Percentiles rank a stretch among this genome's conserved stretches.
These are phyloP conservation scores for Monosporozyma aerobia DNA, from an alignment of 805 yeast species.

Conservation along the genomic window DNA sequence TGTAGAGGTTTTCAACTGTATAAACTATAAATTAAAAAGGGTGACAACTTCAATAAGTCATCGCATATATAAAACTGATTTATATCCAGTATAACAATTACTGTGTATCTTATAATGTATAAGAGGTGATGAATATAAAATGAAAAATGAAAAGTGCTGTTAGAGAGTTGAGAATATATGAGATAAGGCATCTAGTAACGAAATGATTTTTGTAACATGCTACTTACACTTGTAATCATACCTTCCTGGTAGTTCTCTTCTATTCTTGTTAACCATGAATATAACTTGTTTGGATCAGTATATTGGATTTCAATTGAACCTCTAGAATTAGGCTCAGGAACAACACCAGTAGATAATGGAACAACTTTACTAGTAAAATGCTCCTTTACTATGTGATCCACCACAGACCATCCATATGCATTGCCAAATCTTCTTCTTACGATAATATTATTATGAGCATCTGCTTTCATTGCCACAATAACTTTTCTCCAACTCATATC, in stretches of 20 bases:
- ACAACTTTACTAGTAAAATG: conserved; percentile 37
- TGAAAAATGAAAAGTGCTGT: neutral
- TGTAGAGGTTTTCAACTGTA: conserved; percentile 9
- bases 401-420: conserved; percentile 78
- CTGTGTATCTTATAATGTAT: neutral
- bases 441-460: conserved; percentile 88
- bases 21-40: no score
- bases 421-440: conserved; percentile 82
- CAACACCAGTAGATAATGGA: neutral
- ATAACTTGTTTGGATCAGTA: conserved; percentile 1
- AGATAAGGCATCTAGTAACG: neutral
- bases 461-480: conserved; percentile 73
- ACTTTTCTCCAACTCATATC: conserved; percentile 87
- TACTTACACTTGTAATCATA: neutral
- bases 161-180: neutral
- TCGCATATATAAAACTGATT: neutral
- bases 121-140: neutral
- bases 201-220: neutral
- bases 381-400: conserved; percentile 51
- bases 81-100: neutral
- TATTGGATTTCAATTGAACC: neutral
- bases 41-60: neutral
- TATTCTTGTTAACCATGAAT: conserved; percentile 1
- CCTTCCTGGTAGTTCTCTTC: neutral
- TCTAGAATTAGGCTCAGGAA: neutral